Evolutionary conservation across 129 eudicot genomes (phyloP).

Genomic region (Flaveria robusta): DNA sequence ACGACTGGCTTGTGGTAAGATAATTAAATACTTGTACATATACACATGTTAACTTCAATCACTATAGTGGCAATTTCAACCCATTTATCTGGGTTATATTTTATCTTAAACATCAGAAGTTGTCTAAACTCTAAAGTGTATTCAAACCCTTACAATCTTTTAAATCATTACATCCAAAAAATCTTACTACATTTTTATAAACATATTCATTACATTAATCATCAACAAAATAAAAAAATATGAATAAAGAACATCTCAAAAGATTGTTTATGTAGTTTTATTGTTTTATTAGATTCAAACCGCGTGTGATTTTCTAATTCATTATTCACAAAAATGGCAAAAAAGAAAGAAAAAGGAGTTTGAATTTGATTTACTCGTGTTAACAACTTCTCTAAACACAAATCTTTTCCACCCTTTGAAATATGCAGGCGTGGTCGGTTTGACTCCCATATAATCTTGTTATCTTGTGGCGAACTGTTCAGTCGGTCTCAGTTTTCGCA

Average conservation of each 20-base stretch:
- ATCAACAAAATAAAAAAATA: no score
- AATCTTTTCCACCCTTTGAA: not conserved
- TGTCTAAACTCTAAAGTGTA: not conserved
- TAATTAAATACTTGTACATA: not conserved
- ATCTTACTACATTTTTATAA: not conserved
- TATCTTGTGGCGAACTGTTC: constrained; percentile 14
- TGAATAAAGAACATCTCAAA: not conserved
- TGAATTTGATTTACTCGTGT: not conserved
- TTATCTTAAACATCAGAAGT: not conserved
- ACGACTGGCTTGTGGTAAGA: constrained; percentile 90
- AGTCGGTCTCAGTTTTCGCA: constrained; percentile 20
- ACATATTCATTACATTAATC: not conserved
- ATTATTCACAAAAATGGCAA: not conserved
- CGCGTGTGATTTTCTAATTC: not conserved
- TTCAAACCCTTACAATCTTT: not conserved
- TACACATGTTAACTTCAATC: not conserved
- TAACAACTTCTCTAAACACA: not conserved
- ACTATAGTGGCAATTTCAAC: not conserved
- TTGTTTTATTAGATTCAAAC: not conserved
- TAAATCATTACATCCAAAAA: not conserved
- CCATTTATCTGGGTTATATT: constrained; percentile 4
- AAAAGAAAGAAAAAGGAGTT: not conserved
- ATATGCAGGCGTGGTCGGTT: constrained; percentile 68
- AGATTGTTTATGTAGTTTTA: not conserved
- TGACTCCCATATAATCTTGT: constrained; percentile 54